Conservation (phyloP, 305 asterid genomes). For the Fraxinus velutina region DNA sequence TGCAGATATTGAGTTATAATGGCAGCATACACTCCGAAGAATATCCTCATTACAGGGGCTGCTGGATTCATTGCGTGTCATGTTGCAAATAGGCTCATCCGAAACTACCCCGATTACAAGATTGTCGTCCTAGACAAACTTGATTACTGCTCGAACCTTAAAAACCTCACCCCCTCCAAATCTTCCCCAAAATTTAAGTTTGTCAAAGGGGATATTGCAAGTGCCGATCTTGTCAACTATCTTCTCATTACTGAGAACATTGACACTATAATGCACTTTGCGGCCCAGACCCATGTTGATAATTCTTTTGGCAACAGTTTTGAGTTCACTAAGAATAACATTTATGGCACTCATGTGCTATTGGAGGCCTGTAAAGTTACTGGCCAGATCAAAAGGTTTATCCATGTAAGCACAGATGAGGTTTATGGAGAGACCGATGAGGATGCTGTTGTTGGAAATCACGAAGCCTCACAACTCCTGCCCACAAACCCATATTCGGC, state of each 20-base stretch:
- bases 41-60: slow-evolving; percentile 78
- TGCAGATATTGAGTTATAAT: slow-evolving; percentile 34
- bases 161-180: slow-evolving; percentile 55
- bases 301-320: slow-evolving; percentile 80
- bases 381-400: slow-evolving; percentile 67
- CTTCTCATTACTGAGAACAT: slow-evolving; percentile 74
- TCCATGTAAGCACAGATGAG: slow-evolving; percentile 84
- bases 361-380: slow-evolving; percentile 78
- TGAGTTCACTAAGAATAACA: slow-evolving; percentile 81
- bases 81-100: slow-evolving; percentile 73
- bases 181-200: slow-evolving; percentile 74
- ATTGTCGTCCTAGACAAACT: slow-evolving; percentile 79
- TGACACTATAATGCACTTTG: slow-evolving; percentile 86
- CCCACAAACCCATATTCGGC: slow-evolving; percentile 83
- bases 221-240: slow-evolving; percentile 79
- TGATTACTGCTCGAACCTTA: slow-evolving; percentile 70
- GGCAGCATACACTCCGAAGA: slow-evolving; percentile 63
- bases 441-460: slow-evolving; percentile 76
- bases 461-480: slow-evolving; percentile 76
- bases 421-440: slow-evolving; percentile 82
- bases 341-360: slow-evolving; percentile 77
- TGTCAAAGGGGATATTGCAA: slow-evolving; percentile 72
- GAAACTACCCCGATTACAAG: slow-evolving; percentile 68
- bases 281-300: slow-evolving; percentile 82
- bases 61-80: slow-evolving; percentile 87